Percentiles rank a stretch among this genome's conserved stretches.
These are phyloP conservation scores for Paulownia fortunei DNA, from an alignment of 257 asterid species.

Conservation along the genomic window DNA sequence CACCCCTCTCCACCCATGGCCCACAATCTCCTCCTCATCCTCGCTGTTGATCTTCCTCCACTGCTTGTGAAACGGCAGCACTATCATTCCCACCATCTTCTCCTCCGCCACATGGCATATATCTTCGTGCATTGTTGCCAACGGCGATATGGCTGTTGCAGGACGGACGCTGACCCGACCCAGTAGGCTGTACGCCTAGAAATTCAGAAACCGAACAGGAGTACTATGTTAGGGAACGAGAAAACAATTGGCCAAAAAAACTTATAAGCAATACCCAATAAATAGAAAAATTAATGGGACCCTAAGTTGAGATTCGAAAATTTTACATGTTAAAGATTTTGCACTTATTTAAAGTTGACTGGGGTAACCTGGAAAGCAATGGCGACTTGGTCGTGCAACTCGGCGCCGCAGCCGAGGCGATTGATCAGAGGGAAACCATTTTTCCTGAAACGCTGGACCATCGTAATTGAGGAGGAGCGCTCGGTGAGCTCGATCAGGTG, in stretches of 20 bases:
- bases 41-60: constrained; percentile 40
- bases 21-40: constrained; percentile 37
- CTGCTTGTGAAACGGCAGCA: constrained; percentile 49
- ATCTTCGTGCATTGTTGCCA: constrained; percentile 53
- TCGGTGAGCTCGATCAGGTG: constrained; percentile 61
- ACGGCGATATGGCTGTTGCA: constrained; percentile 40
- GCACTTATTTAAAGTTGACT: neutral
- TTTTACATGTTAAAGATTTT: too few relatives aligned
- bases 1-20: constrained; percentile 46
- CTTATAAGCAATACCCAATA: too few relatives aligned
- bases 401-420: constrained; percentile 36
- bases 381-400: constrained; percentile 39
- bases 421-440: constrained; percentile 50
- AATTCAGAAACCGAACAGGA: neutral
- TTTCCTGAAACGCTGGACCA: constrained; percentile 46
- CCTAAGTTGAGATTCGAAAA: too few relatives aligned
- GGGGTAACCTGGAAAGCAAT: constrained; percentile 30
- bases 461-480: constrained; percentile 59
- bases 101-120: constrained; percentile 51
- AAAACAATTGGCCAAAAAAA: too few relatives aligned
- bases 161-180: constrained; percentile 39
- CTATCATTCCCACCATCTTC: constrained; percentile 39
- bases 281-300: neutral
- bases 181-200: constrained; percentile 37
- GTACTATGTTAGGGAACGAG: too few relatives aligned